A percentile compares a stretch with the other conserved stretches of the same genome.
phyloP scores from a whole-genome alignment of 352 stramenopile species.

The Globisporangium rhizosaccharum region DNA sequence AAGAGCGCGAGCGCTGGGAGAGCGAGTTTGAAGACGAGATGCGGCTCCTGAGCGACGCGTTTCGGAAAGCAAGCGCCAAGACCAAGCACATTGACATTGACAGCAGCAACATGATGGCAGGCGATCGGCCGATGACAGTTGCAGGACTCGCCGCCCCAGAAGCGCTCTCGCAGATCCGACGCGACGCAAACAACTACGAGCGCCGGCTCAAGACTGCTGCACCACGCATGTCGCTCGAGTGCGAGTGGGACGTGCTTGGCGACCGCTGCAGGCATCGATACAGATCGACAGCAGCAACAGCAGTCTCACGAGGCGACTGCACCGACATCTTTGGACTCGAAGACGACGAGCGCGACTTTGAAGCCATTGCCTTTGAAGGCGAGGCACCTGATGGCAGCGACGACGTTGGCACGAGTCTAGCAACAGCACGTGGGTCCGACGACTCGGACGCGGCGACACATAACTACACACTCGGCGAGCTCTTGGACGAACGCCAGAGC shows the following conservation, averaged over 20 bases:
- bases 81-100: not conserved
- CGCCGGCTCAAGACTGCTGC: conserved; percentile 44
- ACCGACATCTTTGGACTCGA: no score
- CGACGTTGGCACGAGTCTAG: not conserved
- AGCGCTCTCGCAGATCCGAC: conserved; percentile 38
- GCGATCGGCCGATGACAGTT: conserved; percentile 38
- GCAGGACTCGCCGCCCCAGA: conserved; percentile 45
- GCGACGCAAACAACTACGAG: conserved; percentile 29
- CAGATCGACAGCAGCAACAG: not conserved
- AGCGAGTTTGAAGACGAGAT: conserved; percentile 49
- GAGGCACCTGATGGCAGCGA: no score
- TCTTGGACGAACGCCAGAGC: conserved; percentile 29
- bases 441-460: not conserved
- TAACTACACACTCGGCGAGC: conserved; percentile 12
- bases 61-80: conserved; percentile 28
- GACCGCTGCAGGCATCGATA: no score
- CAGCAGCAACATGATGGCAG: not conserved
- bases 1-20: conserved; percentile 45
- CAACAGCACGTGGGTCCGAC: not conserved
- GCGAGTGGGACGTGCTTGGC: not conserved
- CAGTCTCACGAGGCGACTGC: not conserved
- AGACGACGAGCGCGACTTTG: no score
- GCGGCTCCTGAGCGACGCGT: conserved; percentile 29
- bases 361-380: no score
- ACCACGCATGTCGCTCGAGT: not conserved